Evolutionary conservation across 2,329 filamentous ascomycete species (phyloP), one percentile per base, ranked within the genome.

Genomic region (Aspergillus spinulosporus): DNA sequence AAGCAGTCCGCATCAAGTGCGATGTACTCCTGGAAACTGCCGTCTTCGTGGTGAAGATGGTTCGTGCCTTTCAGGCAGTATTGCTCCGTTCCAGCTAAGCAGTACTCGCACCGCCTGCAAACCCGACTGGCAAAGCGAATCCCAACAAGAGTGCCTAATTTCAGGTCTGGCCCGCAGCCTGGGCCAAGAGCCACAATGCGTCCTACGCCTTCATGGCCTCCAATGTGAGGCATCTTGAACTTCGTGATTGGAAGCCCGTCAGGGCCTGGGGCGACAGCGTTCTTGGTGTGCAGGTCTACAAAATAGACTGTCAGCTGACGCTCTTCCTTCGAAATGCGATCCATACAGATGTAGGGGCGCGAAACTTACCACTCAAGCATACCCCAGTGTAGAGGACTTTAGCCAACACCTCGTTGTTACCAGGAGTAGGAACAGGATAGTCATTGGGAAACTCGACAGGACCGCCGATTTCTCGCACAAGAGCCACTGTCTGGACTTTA

Each of bases 11-110:
- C 74, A 63, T 78, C 75, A n/a, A 78, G 65, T 4, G 69, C 71
- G 54, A 78, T 74, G 56, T 76, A 78, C 64, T 78, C 66, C 59
- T 78, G 76, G 49, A 78, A 79, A 46, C 73, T 74, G 0, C 77
- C 77, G 56, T 78, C 76, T 51, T 78, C 76, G 54, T 78, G 76
- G 59, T 77, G 75, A 42, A 78, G 62, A 64, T 78, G 76, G 43
- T 78, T 78, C 8, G 74, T 78, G 32, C 72, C 68, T 32, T 72
- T 71, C 29, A 67, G 56, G 44, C 76, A 78, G 57, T 77, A 71
- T 64, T 75, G 74, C 55, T 76, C 76, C 37, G 58, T 68, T 3
- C 72, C 74, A 0, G 72, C 70, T 14, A 74, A 66, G 57, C 76
- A 78, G 53, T 73, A 77, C 49, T 77, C 73, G 59, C 76, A 78